Evolutionary conservation across 345 rosid species (phyloP), one percentile per base, ranked within the genome.

Genomic region (Citrus reticulata): DNA sequence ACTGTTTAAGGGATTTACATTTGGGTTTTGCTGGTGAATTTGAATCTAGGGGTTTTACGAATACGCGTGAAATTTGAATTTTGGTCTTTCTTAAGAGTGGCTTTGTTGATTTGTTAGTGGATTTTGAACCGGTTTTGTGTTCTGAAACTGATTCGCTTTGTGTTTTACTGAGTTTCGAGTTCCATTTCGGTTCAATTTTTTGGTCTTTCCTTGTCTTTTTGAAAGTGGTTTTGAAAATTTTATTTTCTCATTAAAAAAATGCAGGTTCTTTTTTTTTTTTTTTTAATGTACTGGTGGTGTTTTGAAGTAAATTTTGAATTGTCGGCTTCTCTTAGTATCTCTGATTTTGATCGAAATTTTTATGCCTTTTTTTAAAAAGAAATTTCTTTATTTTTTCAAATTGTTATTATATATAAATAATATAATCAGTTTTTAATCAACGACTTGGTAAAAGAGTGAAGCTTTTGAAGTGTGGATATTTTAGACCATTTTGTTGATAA

Each of bases 281-380:
- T 6, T 27, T 51, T 4, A 5, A 8, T 70, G 20, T 27, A 7
- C 10, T 42, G 73, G 13, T 70, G 19, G 11, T 16, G 11, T 29
- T 70, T 65, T 34, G 24, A 19, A 64, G 42, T 55, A 37, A 63
- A 35, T 46, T 73, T 68, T 69, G 29, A 82, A 76, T 84, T 78
- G 72, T 58, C 68, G 34, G 46, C 49, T 65, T 77, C 46, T 70
- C n/a, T 61, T 7, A 34, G 17, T 5, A 67, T 37, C 40, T 58
- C 22, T 40, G 76, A 76, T 76, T 66, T 69, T 24, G 24, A 5
- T 68, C 5, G n/a, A 74, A 14, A 17, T 25, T 29, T 32, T 51
- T 66, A 9, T 40, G 37, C 66, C 25, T 37, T 74, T 49, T 70
- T 55, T 5, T 3, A 27, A 5, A 5, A 65, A 42, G 6, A 61